Evolutionary conservation across 805 yeast species (phyloP), one percentile per base, ranked within the genome.

Genomic region (Clavispora carvajalis): DNA sequence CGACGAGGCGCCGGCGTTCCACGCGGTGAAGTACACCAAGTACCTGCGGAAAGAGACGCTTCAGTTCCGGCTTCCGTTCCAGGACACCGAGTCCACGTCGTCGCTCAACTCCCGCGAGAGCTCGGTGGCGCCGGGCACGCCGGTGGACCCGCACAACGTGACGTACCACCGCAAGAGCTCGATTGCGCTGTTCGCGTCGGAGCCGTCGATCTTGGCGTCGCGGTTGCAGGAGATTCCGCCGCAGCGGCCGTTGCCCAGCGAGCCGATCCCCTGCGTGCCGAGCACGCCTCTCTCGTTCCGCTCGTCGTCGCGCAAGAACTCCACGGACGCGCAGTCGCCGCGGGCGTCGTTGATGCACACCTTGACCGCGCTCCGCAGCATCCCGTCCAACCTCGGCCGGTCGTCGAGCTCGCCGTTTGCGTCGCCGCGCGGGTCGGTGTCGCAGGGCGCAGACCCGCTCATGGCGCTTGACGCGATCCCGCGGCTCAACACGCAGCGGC

Each of bases 11-110:
- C 31, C 31, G 2, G 9, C 9, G 10, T 28, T 15, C n/a, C 19
- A 15, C 19, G 8, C 31, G 1, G 16, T 28, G 31, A 28, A 28
- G 12, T 28, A 15, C 19, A 8, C 60, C 5, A 51, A 55, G 22
- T 53, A 56, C 22, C 52, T 52, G 15, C 57, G 62, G n/a, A 54
- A 63, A 22, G 75, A 67, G 5, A 63, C 71, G 1, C 85, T 84
- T 2, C 73, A 65, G 36, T 84, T 84, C 55, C 69, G 93, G 53
- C 65, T 79, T 12, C 91, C 91, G 0, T 84, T 83, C 54, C 87
- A 81, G 54, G 85, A 81, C 1, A 41, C 40, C 11, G 26, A 28
- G 19, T 34, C 46, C 3, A 21, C 39, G 6, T 18, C 40, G 7
- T 28, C 43, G n/a, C 31, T 41, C 10, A 18, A 24, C 18, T 38